These are phyloP conservation scores for Paulownia fortunei DNA, from an alignment of 257 asterid species.

Conservation along the genomic window DNA sequence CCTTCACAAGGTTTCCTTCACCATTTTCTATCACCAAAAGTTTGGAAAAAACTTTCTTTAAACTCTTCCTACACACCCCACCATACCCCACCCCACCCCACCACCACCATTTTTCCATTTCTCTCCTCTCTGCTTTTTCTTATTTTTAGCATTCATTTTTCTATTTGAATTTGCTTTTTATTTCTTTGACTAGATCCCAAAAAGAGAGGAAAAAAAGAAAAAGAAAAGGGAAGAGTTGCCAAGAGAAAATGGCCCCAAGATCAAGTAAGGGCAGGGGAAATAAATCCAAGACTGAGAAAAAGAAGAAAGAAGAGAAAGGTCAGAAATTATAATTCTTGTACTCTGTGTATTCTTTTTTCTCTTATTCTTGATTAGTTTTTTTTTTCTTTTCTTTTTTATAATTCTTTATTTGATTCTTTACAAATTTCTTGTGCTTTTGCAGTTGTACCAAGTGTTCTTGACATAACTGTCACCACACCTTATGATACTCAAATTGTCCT, in stretches of 20 bases:
- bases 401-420: neutral
- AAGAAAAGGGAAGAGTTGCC: neutral
- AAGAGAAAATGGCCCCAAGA: conserved; percentile 86
- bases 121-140: neutral
- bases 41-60: neutral
- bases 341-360: neutral
- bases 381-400: neutral
- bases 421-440: conserved; percentile 19
- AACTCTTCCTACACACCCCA: no score
- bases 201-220: neutral
- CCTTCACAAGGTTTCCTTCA: conserved; percentile 44
- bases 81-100: no score
- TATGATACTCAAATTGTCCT: conserved; percentile 82
- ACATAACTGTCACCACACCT: conserved; percentile 78
- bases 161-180: neutral
- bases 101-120: neutral
- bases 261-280: conserved; percentile 83
- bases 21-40: conserved; percentile 19
- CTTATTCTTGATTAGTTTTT: neutral
- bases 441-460: conserved; percentile 91
- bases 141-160: conserved; percentile 40
- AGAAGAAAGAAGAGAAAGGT: conserved; percentile 98
- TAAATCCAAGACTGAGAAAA: conserved; percentile 77
- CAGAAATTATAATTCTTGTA: neutral
- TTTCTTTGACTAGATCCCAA: neutral